Evolutionary conservation across 768 basidiomycete genomes (phyloP).

Genomic region (Mrakia blollopis): DNA sequence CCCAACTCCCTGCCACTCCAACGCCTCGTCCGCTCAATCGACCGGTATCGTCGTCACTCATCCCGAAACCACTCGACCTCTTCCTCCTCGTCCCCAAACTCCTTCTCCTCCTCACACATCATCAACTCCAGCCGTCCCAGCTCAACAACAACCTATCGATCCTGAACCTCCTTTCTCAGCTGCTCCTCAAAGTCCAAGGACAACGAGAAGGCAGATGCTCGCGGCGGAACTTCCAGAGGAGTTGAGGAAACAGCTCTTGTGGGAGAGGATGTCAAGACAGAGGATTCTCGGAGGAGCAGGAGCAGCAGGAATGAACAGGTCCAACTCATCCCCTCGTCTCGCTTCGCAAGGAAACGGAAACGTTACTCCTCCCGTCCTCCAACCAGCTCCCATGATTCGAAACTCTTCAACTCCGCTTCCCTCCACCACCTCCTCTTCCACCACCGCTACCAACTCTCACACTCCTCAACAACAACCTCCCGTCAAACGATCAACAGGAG

Average conservation of each 20-base stretch:
- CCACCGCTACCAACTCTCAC: not conserved
- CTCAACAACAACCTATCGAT: constrained; percentile 35
- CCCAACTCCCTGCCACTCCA: not conserved
- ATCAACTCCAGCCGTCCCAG: constrained; percentile 58
- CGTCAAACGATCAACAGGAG: constrained; percentile 15
- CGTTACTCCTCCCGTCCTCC: not conserved
- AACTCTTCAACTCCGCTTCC: not conserved
- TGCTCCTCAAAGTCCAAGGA: constrained; percentile 73
- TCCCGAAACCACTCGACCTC: constrained; percentile 22
- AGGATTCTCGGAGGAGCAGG: constrained; percentile 34
- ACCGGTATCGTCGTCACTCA: constrained; percentile 8
- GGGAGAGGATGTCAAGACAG: constrained; percentile 52
- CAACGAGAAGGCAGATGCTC: constrained; percentile 78
- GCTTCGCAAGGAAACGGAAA: constrained; percentile 5
- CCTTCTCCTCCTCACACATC: constrained; percentile 13
- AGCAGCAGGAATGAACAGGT: constrained; percentile 10
- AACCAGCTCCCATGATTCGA: not conserved
- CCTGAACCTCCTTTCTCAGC: constrained; percentile 37
- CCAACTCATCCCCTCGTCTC: constrained; percentile 22
- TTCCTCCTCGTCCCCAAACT: constrained; percentile 24
- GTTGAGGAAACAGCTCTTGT: constrained; percentile 69
- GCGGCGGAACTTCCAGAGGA: constrained; percentile 79
- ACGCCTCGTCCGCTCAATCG: not conserved
- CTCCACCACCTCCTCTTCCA: not conserved
- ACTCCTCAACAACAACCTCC: not conserved